Evolutionary conservation across 2,329 filamentous ascomycete species (phyloP), one percentile per base, ranked within the genome.

Genomic region (Phaeosphaeria sp.): DNA sequence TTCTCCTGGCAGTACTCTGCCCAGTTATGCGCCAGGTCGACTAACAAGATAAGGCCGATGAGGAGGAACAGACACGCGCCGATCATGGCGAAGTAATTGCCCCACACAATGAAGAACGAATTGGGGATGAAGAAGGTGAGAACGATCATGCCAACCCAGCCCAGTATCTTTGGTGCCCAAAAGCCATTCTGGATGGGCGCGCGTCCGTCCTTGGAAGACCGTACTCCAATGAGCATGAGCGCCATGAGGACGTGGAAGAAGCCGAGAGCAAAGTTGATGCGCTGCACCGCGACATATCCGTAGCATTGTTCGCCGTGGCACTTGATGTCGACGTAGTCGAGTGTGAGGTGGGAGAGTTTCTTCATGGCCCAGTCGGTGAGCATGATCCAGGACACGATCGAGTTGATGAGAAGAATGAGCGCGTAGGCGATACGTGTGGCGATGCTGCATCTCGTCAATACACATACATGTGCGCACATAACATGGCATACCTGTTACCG

Each of bases 341-440:
- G 85, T 13, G 92, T 95, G 54, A 98, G 83, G 64, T 96, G 88
- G 79, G 98, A 89, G 6, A 99, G 84, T 77, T 98, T 98, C 72
- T 97, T 92, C 75, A 99, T 91, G 33, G 95, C 95, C 95, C 95
- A 99, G 52, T 93, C 92, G 21, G 95, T 99, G 81, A 99, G 92
- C 92, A 98, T 97, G 68, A 99, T 92, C 95, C 95, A 99, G 36
- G 95, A 94, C 51, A 98, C 78, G 64, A 98, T 97, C 58, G 94
- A 97, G 84, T 99, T 99, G 79, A 98, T 81, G 66, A 99, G 88
- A 54, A 99, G 90, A 62, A 99, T 90, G 72, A 98, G 87, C 64
- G 95, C 93, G 77, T 97, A 97, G 73, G 91, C 94, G 81, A 98
- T 96, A 82, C 95, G 92, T 67, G 95, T 99, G 55, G 93, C 93